These are phyloP conservation scores for Boletus rubropictus DNA, from an alignment of 768 basidiomycete species.

Conservation along the genomic window DNA sequence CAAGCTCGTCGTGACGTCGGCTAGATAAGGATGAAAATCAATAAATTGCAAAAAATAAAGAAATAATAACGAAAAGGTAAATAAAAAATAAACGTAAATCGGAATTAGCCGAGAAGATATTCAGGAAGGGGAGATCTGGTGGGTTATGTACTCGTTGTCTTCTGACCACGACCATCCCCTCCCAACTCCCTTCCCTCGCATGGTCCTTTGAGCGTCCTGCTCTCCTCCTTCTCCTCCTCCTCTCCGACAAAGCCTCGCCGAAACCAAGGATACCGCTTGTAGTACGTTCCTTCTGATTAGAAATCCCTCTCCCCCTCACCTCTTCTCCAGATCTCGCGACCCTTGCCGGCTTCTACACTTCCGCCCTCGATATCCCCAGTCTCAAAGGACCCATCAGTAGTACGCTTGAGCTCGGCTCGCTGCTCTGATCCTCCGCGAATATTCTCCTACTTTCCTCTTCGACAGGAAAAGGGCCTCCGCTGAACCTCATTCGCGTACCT, in stretches of 20 bases:
- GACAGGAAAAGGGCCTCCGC: constrained; percentile 34
- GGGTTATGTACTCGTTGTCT: constrained; percentile 29
- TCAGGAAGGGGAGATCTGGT: constrained; percentile 12
- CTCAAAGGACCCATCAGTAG: constrained; percentile 38
- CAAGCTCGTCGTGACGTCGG: constrained; percentile 19
- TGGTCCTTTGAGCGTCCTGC: constrained; percentile 32
- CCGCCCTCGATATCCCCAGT: constrained; percentile 36
- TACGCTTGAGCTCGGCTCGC: constrained; percentile 75
- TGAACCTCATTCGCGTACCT: constrained; percentile 44
- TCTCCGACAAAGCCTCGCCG: constrained; percentile 42
- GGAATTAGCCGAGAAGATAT: constrained; percentile 27
- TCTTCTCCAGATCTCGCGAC: constrained; percentile 73
- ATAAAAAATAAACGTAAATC: constrained; percentile 8
- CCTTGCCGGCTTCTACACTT: constrained; percentile 76
- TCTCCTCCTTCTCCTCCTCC: constrained; percentile 25
- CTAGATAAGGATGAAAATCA: constrained; percentile 21
- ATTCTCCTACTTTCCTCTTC: constrained; percentile 3
- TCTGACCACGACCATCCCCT: constrained; percentile 26
- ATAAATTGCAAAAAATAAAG: background rate
- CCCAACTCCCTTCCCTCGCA: constrained; percentile 25
- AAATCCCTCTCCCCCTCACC: background rate
- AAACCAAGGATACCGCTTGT: constrained; percentile 51
- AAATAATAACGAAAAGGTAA: constrained; percentile 1
- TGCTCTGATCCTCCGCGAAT: constrained; percentile 31
- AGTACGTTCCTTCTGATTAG: constrained; percentile 23